Conservation (phyloP, 805 yeast genomes). For the Pichia deserticola region DNA sequence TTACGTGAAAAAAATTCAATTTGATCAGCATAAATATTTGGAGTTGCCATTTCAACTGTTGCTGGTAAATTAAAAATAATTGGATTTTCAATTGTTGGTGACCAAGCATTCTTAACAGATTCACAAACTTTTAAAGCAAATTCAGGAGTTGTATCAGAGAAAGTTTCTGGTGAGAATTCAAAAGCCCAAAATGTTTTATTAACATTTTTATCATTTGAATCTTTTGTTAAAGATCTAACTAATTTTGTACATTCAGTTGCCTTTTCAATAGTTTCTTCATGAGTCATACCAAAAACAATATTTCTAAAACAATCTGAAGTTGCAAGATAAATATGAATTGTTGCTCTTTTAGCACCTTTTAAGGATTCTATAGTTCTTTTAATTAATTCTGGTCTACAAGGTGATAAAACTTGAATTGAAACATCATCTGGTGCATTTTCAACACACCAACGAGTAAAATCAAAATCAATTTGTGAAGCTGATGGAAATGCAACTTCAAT, state of each 20-base stretch:
- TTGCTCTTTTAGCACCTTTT: conserved; percentile 69
- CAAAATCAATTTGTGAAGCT: conserved; percentile 75
- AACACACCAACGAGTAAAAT: conserved; percentile 69
- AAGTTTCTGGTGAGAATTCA: conserved; percentile 78
- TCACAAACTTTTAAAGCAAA: conserved; percentile 62
- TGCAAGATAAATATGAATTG: conserved; percentile 69
- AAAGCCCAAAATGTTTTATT: conserved; percentile 59
- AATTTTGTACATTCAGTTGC: conserved; percentile 59
- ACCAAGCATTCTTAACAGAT: conserved; percentile 72
- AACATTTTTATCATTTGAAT: conserved; percentile 30
- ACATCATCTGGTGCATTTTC: conserved; percentile 72
- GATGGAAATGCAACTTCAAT: conserved; percentile 80
- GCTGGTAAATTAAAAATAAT: conserved; percentile 80
- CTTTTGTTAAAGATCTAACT: conserved; percentile 63
- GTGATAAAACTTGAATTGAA: conserved; percentile 66
- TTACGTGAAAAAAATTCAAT: conserved; percentile 63
- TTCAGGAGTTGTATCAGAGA: conserved; percentile 61
- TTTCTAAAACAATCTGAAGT: conserved; percentile 68
- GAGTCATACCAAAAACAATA: conserved; percentile 58
- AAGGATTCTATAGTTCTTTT: conserved; percentile 65
- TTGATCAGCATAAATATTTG: conserved; percentile 80
- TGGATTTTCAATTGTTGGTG: conserved; percentile 54
- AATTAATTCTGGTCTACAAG: conserved; percentile 69
- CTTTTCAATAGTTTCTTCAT: conserved; percentile 48
- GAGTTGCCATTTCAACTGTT: conserved; percentile 75